Base-by-base conservation (phyloP, 768 basidiomycete genomes). In the Boletus rex-veris region DNA sequence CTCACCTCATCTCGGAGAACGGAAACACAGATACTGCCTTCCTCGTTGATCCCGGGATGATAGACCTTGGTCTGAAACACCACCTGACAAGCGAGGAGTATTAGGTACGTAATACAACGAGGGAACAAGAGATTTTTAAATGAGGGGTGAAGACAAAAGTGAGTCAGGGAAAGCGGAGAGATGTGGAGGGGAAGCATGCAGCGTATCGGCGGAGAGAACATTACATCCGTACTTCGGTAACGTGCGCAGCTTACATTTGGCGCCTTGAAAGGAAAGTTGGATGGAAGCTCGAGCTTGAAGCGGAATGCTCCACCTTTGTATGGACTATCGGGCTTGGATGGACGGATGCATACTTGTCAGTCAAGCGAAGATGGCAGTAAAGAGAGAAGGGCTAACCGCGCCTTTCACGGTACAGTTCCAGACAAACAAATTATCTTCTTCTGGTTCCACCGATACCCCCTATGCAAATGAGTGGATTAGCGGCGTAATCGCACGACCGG, bases 31-130 rank as follows among this genome's bases (percentile, higher is more conserved):
- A 93, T 92, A 21, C 80, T 77, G 33, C 91, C 91, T 66, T 93
- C 90, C 52, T 92, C 91, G 58, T 93, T 91, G 68, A 93, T 88
- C 36, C 92, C 91, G 26, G 91, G 91, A 69, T 93, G 91, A 66
- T 93, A 93, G 43, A 93, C 86, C 78, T 85, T 92, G 51, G 91
- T 93, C 38, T 76, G 82, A 70, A 93, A 92, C 36, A 81, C 83
- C 39, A 93, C 88, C 90, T 92, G 55, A 45, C 49, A 52, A 44
- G 42, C 45, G 36, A 26, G 40, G 45, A 46, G 42, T 19, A 37
- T 64, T 19, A 50, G 55, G 31, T 56, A 67, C 61, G 66, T 64
- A 62, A 60, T 33, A 28, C 49, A 38, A 50, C 19, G 24, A 46
- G 37, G 21, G 33, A 12, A 21, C 21, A 21, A 21, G 21, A 21